Evolutionary conservation across 257 asterid species (phyloP), one percentile per base, ranked within the genome.

Genomic region (Penstemon eatonii): DNA sequence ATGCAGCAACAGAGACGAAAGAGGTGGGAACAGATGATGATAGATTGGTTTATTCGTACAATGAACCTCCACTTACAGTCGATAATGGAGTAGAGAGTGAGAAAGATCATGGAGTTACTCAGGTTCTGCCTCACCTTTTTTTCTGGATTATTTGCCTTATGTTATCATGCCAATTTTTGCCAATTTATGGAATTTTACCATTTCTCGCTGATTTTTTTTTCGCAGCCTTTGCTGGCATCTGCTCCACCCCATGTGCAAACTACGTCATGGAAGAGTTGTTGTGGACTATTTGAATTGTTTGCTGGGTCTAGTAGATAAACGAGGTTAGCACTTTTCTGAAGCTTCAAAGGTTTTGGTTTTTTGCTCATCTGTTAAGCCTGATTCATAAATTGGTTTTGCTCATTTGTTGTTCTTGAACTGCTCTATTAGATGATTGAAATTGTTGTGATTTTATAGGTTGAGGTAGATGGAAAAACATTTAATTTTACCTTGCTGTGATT

Each of bases 251-350:
- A 80, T 1, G 84, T 59, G 75, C 75, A 80, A 60, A 83, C 76
- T 60, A 76, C 92, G 50, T 82, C 92, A n/a, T 85, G 84, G 95
- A 80, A 76, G 82, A 70, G 79, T 73, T 89, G 92, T 59, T 89
- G 92, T 82, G 96, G 95, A 65, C 76, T 89, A 67, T 76, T 82
- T 61, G 96, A 89, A 73, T 42, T 81, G 75, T 80, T 88, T 65
- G 54, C 78, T 3, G 73, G 81, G 56, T 79, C 87, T 45, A 8
- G 68, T 66, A 69, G 79, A 68, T 85, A 79, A 76, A 37, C 13
- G 51, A 73, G 81, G 92, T 78, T n/a, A 58, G 68, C 46, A 56
- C 36, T 4, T 13, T 36, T 45, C 61, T 52, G 55, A 37, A 66
- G 50, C 60, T 62, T 58, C 8, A 42, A 33, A 8, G 33, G 33